These are phyloP conservation scores for Fusarium domesticum DNA, from an alignment of 2,329 filamentous ascomycete species.

Conservation along the genomic window DNA sequence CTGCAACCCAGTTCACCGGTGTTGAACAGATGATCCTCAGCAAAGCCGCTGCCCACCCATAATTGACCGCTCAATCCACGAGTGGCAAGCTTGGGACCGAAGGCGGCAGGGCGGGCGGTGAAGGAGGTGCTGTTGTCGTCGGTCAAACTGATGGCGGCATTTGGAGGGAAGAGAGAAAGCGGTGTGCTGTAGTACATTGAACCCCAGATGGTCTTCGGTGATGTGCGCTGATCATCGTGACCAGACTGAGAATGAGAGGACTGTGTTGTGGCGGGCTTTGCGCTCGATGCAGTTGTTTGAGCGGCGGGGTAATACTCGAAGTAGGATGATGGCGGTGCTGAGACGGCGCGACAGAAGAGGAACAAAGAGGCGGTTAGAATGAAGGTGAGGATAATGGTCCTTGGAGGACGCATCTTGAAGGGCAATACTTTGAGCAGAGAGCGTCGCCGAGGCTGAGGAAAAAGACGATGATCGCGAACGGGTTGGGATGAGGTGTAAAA, in stretches of 20 bases:
- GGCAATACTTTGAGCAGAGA: slow-evolving; percentile 4
- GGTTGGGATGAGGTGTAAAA: slow-evolving; percentile 5
- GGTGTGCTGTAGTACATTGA: slow-evolving; percentile 72
- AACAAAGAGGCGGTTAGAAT: slow-evolving; percentile 54
- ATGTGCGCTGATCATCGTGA: slow-evolving; percentile 10
- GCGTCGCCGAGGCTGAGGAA: slow-evolving; percentile 2
- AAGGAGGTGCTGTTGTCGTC: slow-evolving; percentile 99
- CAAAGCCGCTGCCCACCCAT: slow-evolving; percentile 91
- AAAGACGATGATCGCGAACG: slow-evolving; percentile 3
- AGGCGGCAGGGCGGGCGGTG: slow-evolving; percentile 86
- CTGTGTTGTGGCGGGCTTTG: slow-evolving; percentile 15
- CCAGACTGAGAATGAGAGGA: slow-evolving; percentile 14
- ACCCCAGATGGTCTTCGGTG: slow-evolving; percentile 32
- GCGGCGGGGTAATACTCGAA: slow-evolving; percentile 29
- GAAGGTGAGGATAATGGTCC: slow-evolving; percentile 52
- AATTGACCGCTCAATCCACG: slow-evolving; percentile 82
- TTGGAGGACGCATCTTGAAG: slow-evolving; percentile 51
- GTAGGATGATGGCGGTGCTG: slow-evolving; percentile 34
- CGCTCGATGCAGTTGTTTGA: slow-evolving; percentile 14
- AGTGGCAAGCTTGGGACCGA: slow-evolving; percentile 74
- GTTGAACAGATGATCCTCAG: slow-evolving; percentile 65
- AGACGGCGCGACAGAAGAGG: slow-evolving; percentile 52
- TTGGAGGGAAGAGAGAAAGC: slow-evolving; percentile 88
- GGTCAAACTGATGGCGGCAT: slow-evolving; percentile 91
- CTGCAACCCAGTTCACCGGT: slow-evolving; percentile 92